Percentiles rank a stretch among this genome's conserved stretches.
Conservation (phyloP, 164 flowering plant species). For the Chimonanthus praecox region DNA sequence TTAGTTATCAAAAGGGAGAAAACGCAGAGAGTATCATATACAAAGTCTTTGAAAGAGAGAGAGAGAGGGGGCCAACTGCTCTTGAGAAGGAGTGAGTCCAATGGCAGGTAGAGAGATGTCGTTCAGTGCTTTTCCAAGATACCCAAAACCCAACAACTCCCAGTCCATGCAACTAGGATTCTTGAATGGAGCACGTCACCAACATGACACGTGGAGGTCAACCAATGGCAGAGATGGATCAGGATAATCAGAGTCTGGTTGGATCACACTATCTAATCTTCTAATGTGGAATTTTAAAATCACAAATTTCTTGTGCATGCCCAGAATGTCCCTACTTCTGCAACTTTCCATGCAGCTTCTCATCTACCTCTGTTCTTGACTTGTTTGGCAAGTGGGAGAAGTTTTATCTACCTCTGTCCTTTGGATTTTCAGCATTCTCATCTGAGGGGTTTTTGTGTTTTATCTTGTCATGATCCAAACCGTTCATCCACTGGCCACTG, state of each 20-base stretch:
- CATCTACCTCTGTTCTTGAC: neutral
- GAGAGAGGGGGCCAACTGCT: slow-evolving; percentile 17
- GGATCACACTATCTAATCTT: too few relatives aligned
- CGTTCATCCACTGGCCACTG: neutral
- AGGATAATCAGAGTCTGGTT: too few relatives aligned
- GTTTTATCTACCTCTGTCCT: neutral
- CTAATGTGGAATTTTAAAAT: neutral
- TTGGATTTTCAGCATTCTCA: neutral
- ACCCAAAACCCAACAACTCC: slow-evolving; percentile 18
- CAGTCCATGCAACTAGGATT: slow-evolving; percentile 12
- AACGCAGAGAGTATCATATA: neutral
- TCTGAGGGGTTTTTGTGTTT: neutral
- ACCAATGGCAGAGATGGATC: neutral
- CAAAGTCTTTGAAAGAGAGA: neutral
- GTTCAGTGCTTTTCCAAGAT: slow-evolving; percentile 13
- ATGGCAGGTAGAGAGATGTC: slow-evolving; percentile 8
- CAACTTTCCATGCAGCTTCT: neutral
- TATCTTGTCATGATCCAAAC: neutral
- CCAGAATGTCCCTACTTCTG: neutral
- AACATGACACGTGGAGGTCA: slow-evolving; percentile 2
- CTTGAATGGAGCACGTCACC: slow-evolving; percentile 2
- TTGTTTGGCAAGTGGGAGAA: neutral
- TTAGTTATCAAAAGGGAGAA: too few relatives aligned
- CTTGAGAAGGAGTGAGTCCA: slow-evolving; percentile 8
- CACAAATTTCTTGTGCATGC: neutral